These are phyloP conservation scores for Miamiensis avidus DNA, from an alignment of 169 alveolate species.

Conservation along the genomic window DNA sequence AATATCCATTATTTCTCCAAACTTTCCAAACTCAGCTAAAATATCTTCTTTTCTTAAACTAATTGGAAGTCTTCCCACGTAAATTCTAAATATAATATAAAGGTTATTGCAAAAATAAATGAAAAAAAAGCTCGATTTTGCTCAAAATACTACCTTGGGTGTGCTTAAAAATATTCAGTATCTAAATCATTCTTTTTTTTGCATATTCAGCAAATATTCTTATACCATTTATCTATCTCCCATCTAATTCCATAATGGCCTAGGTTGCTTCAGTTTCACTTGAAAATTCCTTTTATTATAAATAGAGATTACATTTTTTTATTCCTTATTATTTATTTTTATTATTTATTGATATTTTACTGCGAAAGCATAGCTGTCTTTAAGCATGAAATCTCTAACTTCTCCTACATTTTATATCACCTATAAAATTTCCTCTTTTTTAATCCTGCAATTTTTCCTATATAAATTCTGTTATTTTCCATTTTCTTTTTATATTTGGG, in stretches of 20 bases:
- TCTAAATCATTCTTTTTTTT: constrained; percentile 1
- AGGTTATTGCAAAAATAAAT: too few species aligned
- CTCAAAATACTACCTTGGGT: constrained; percentile 14
- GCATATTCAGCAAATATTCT: constrained; percentile 23
- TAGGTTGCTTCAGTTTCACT: constrained; percentile 12
- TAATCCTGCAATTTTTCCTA: constrained; percentile 42
- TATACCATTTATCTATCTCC: constrained; percentile 11
- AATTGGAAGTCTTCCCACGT: constrained; percentile 12
- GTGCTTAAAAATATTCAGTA: neutral
- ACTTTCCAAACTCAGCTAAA: constrained; percentile 5
- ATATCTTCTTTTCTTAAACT: constrained; percentile 14
- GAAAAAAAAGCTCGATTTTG: too few species aligned
- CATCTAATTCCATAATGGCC: constrained; percentile 18
- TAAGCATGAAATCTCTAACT: constrained; percentile 16
- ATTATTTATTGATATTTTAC: neutral
- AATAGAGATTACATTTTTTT: neutral
- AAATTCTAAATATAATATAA: neutral
- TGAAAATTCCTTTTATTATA: neutral
- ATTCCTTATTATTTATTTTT: too few species aligned
- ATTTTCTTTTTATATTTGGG: neutral
- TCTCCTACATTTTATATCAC: neutral
- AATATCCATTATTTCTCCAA: constrained; percentile 16
- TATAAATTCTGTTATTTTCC: constrained; percentile 41
- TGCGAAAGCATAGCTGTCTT: constrained; percentile 16
- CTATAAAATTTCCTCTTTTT: constrained; percentile 5